Percentiles rank a stretch among this genome's conserved stretches.
Conservation (phyloP, 1,284 basidiomycete genomes). For the Wallemia ichthyophaga region DNA sequence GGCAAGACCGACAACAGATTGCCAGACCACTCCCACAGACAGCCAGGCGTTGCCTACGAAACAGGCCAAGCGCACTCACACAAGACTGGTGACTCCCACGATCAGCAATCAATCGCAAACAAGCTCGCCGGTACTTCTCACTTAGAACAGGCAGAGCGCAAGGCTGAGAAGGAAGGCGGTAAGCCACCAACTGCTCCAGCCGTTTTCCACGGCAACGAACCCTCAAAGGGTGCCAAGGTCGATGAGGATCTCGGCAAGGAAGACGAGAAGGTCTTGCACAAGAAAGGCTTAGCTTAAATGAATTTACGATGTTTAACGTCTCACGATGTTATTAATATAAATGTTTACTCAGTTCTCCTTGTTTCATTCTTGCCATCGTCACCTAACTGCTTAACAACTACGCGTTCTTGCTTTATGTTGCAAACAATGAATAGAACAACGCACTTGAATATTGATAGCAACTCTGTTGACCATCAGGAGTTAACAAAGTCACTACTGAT, state of each 20-base stretch:
- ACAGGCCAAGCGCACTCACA: neutral
- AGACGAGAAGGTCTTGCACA: constrained; percentile 21
- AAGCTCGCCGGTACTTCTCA: neutral
- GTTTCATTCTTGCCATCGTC: no score
- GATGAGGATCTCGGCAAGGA: constrained; percentile 27
- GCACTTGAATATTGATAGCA: no score
- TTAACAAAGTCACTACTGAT: no score
- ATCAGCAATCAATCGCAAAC: neutral
- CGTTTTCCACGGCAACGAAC: constrained; percentile 25
- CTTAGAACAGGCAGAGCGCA: neutral
- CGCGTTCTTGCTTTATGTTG: no score
- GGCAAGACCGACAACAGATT: neutral
- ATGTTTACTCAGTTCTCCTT: no score
- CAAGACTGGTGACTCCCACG: neutral
- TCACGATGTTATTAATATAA: no score
- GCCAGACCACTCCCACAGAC: constrained; percentile 1
- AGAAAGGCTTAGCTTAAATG: constrained; percentile 16
- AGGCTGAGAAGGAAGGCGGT: neutral
- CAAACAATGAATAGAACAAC: no score
- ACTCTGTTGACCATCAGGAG: no score
- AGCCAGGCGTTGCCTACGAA: neutral
- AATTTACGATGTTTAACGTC: neutral
- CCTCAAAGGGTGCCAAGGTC: constrained; percentile 28
- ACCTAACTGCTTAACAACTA: no score
- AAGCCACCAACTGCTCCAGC: neutral